Base-by-base conservation (phyloP, 495 filamentous ascomycete genomes). In the Gamarada debralockiae region DNA sequence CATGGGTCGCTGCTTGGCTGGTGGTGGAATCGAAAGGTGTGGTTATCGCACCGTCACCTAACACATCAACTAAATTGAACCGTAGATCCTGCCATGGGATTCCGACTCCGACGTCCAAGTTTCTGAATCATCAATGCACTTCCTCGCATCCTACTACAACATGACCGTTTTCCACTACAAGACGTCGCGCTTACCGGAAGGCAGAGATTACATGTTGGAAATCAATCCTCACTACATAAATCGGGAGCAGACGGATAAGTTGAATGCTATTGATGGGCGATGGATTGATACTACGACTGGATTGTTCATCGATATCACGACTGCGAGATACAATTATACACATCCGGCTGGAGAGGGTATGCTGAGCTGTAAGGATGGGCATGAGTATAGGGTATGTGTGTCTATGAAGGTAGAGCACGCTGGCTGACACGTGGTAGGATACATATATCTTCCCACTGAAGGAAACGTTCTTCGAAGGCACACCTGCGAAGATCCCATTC, bases 281-380 rank as follows among this genome's bases (percentile, higher is more conserved):
- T 95, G 87, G 87, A 82, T 95, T 53, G 90, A 95, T 67, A 74
- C 78, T 21, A 68, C 70, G 46, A 93, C 82, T 54, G 90, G 89
- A 10, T 70, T 92, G 48, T 95, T 86, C 71, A 85, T 95, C 63
- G 90, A 95, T 64, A 90, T 95, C 65, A 95, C 90, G 18, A 89
- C 80, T 25, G 67, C 92, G 3, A 63, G 43, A 79, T 79, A 50
- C 80, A 87, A 67, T 76, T 81, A 18, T 69, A 89, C 37, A 71
- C 81, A 72, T 54, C 61, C 63, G 1, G 52, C 42, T 2, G 65
- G 66, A 1, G 53, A 66, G 40, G 68, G 66, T 2, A 65, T 71
- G 57, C 43, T 74, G 57, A 68, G 65, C 38, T 67, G 67, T 52
- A 74, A 72, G 55, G 65, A 71, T 50, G 70, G 68, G 6, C 65